These are phyloP conservation scores for Thermothielavioides terrestris DNA, from an alignment of 495 filamentous ascomycete species.

Conservation along the genomic window DNA sequence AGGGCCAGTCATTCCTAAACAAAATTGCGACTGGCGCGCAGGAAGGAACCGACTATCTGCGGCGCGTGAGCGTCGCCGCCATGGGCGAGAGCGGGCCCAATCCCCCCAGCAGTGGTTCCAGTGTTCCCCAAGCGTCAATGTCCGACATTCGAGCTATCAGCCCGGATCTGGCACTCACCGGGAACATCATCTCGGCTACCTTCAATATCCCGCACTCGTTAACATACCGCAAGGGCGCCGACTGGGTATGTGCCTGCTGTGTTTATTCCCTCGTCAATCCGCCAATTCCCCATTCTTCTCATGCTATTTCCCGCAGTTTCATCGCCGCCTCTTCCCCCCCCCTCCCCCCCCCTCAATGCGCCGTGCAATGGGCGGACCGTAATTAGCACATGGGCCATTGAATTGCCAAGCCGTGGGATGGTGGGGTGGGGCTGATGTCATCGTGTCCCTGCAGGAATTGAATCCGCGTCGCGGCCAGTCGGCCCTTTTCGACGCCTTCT, in stretches of 20 bases:
- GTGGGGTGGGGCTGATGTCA: conserved; percentile 26
- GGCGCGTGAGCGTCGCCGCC: conserved; percentile 50
- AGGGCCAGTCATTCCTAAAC: conserved; percentile 30
- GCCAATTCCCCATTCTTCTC: no score
- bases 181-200: conserved; percentile 77
- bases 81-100: conserved; percentile 9
- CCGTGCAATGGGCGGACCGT: no score
- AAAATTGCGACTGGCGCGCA: conserved; percentile 45
- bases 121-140: conserved; percentile 41
- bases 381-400: no score
- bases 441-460: conserved; percentile 47
- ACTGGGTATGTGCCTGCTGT: conserved; percentile 58
- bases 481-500: conserved; percentile 80
- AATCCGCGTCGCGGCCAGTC: conserved; percentile 73
- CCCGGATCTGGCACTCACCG: conserved; percentile 63
- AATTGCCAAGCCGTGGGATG: conserved; percentile 12
- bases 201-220: conserved; percentile 77
- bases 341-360: background rate
- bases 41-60: conserved; percentile 53
- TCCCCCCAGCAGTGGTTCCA: background rate
- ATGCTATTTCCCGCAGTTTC: background rate
- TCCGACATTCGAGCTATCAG: conserved; percentile 51
- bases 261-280: background rate
- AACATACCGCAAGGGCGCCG: conserved; percentile 52
- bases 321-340: background rate